A percentile compares a stretch with the other conserved stretches of the same genome.
Conservation (phyloP, 352 stramenopile species). For the Peronospora farinosa region DNA sequence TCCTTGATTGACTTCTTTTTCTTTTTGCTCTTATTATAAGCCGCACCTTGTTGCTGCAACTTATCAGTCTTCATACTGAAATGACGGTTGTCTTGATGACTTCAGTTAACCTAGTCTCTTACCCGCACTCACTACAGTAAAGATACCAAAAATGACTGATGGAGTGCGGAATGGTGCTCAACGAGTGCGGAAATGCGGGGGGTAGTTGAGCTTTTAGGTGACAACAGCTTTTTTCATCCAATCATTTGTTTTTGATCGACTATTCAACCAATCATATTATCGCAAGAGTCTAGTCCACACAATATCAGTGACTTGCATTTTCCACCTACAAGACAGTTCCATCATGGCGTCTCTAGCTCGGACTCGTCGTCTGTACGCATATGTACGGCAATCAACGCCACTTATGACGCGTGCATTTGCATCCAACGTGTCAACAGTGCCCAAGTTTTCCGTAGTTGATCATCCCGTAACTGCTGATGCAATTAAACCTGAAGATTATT, state of each 20-base stretch:
- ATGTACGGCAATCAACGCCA: conserved; percentile 10
- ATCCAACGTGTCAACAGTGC: conserved; percentile 15
- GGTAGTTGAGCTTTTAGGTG: neutral
- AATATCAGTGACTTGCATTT: conserved; percentile 1
- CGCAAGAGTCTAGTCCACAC: conserved; percentile 19
- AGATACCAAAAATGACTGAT: neutral
- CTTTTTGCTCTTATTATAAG: conserved; percentile 11
- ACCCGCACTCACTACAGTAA: conserved; percentile 4
- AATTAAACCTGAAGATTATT: conserved; percentile 70
- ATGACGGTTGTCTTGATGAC: too few relatives aligned
- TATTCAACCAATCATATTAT: conserved; percentile 10
- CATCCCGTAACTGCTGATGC: conserved; percentile 64
- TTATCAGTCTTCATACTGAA: conserved; percentile 31
- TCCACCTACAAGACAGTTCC: neutral
- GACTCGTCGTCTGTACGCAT: conserved; percentile 20
- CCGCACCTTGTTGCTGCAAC: neutral
- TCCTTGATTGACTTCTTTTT: conserved; percentile 14
- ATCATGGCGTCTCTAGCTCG: conserved; percentile 24
- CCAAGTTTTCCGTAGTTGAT: conserved; percentile 67
- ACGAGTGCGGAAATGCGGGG: conserved; percentile 15
- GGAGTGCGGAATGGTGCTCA: conserved; percentile 17
- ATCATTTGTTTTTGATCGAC: neutral
- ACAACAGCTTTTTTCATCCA: conserved; percentile 10
- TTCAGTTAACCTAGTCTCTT: conserved; percentile 2
- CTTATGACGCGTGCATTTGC: conserved; percentile 19